A percentile compares a stretch with the other conserved stretches of the same genome.
phyloP scores from a whole-genome alignment of 148 eudicot species.

The Suaeda aralocaspica region DNA sequence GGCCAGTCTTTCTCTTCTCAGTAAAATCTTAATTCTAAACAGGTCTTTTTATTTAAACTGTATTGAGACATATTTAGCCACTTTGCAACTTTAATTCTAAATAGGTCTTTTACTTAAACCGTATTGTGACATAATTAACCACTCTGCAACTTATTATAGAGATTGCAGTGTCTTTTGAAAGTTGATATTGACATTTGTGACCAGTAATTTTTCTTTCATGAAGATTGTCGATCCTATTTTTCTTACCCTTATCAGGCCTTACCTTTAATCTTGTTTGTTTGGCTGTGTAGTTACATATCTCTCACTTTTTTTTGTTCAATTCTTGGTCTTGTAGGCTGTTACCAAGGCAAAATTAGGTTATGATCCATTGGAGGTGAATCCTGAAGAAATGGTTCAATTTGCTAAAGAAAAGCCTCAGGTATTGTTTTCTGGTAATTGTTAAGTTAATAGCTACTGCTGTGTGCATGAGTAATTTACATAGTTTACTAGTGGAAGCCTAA shows the following conservation, averaged over 20 bases:
- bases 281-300: background rate
- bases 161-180: too few relatives aligned
- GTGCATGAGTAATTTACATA: background rate
- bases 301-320: slow-evolving; percentile 13
- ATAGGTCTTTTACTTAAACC: too few relatives aligned
- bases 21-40: too few relatives aligned
- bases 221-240: background rate
- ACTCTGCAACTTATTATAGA: too few relatives aligned
- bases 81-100: too few relatives aligned
- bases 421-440: slow-evolving; percentile 18
- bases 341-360: slow-evolving; percentile 95
- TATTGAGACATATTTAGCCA: too few relatives aligned
- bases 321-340: slow-evolving; percentile 60
- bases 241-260: too few relatives aligned
- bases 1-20: too few relatives aligned
- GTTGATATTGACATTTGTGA: too few relatives aligned
- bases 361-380: slow-evolving; percentile 97
- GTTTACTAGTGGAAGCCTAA: background rate
- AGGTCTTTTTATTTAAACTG: too few relatives aligned
- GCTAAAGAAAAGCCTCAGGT: slow-evolving; percentile 97
- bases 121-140: too few relatives aligned
- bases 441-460: background rate
- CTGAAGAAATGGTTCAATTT: slow-evolving; percentile 98
- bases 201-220: too few relatives aligned
- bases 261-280: slow-evolving; percentile 1